A percentile compares a stretch with the other conserved stretches of the same genome.
Evolutionary conservation across 2,329 filamentous ascomycete genomes (phyloP).

Genomic region (Verticillium tricorpus): DNA sequence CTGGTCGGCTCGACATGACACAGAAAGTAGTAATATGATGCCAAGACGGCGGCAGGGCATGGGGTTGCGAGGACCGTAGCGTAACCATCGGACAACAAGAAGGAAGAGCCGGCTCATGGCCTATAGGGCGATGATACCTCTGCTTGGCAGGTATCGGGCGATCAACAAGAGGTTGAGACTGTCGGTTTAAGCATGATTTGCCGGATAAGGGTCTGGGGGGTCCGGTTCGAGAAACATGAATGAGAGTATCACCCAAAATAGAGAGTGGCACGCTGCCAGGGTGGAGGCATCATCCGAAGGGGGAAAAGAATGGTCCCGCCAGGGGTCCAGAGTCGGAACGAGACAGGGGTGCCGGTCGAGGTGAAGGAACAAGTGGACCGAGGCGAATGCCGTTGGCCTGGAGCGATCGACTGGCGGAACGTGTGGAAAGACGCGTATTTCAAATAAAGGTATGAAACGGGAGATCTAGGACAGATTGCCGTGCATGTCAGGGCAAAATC

Average conservation of each 20-base stretch:
- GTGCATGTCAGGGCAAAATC: background rate
- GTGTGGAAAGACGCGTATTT: background rate
- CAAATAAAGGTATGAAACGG: slow-evolving; percentile 2
- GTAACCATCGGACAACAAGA: background rate
- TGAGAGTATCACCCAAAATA: background rate
- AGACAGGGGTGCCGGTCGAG: background rate
- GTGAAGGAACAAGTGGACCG: background rate
- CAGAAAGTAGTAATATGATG: slow-evolving; percentile 1
- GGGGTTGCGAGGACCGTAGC: background rate
- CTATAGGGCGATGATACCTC: background rate
- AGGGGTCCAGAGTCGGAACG: background rate
- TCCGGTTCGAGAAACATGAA: slow-evolving; percentile 8
- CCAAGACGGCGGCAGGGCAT: slow-evolving; percentile 11
- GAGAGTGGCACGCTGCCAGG: background rate
- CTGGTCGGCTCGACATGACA: slow-evolving; percentile 4
- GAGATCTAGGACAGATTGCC: slow-evolving; percentile 1
- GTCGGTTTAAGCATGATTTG: slow-evolving; percentile 11
- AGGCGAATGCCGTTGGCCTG: background rate
- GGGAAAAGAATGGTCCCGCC: background rate
- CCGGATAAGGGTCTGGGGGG: slow-evolving; percentile 8
- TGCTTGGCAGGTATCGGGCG: background rate
- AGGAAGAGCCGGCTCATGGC: background rate
- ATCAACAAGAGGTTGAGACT: background rate
- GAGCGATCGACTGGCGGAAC: background rate
- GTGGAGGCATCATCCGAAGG: background rate